Base-by-base conservation (phyloP, 2,329 filamentous ascomycete species). In the Aspergillus unguis region DNA sequence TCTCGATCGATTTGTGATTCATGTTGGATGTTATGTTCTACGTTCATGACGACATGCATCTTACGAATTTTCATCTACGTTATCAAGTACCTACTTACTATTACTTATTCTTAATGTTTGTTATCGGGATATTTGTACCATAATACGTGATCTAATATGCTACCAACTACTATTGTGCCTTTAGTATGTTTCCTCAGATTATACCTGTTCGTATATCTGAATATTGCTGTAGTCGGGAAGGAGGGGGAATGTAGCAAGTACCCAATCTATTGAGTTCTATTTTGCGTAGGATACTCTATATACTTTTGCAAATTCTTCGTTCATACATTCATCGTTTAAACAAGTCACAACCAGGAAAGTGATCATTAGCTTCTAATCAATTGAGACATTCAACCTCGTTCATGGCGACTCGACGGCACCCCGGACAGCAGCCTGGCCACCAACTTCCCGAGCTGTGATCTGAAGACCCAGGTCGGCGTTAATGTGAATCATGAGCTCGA, bases 401-500 rank as follows among this genome's bases (percentile, higher is more conserved):
- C 56, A 64, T n/a, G 63, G 64, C 33, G 69, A 71, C 58, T 79
- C 77, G 44, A 83, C 67, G 48, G 66, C 71, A 44, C 88, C 90
- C 62, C 90, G 80, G 54, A 94, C 85, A 61, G 90, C 92, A 40
- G 87, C 87, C 79, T 95, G 92, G 55, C 84, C 88, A 58, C 92
- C 92, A 44, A 96, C 86, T 72, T 95, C 91, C 59, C 92, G 82
- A 52, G 87, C 85, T 38, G 92, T 88, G 61, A 96, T 80, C 45
- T 87, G 90, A 57, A 96, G 81, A 60, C 80, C 80, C 52, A 96
- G 77, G 69, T 97, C 91, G 27, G 84, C 86, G 50, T 81, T 83
- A 59, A 97, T 87, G 71, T 92, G 95, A 66, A 97, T 83, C 70
- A 90, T 95, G 50, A 97, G 85, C 80, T 99, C 94, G 60, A 99